Evolutionary conservation across 1,284 basidiomycete species (phyloP).

Genomic region (Takashimella koratensis): DNA sequence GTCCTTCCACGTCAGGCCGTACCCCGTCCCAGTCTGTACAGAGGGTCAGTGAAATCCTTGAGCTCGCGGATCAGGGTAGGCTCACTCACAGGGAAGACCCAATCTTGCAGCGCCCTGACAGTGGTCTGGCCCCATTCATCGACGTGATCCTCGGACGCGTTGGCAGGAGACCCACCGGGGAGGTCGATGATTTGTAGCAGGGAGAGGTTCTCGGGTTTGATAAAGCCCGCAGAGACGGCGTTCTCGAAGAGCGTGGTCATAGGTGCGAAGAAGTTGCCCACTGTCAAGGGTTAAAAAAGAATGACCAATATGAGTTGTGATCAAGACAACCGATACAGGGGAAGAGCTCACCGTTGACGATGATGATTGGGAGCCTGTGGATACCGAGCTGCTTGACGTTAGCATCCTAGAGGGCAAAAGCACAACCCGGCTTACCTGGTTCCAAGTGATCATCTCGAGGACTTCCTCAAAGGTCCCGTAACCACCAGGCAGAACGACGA

Average conservation of each 20-base stretch:
- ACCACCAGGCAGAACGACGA: constrained; percentile 83
- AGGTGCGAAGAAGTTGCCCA: constrained; percentile 72
- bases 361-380: constrained; percentile 70
- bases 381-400: constrained; percentile 84
- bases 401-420: too few relatives aligned
- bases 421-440: constrained; percentile 30
- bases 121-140: constrained; percentile 72
- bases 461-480: constrained; percentile 93
- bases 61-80: background rate
- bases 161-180: constrained; percentile 54
- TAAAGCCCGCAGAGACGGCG: constrained; percentile 70
- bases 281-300: constrained; percentile 30
- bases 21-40: constrained; percentile 31
- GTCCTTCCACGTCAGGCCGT: constrained; percentile 36
- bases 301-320: background rate
- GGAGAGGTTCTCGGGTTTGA: constrained; percentile 58
- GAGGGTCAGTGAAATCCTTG: background rate
- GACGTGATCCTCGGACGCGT: constrained; percentile 55
- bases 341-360: constrained; percentile 59
- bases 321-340: background rate
- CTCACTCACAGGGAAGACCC: constrained; percentile 51
- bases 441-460: constrained; percentile 86
- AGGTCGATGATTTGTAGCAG: constrained; percentile 71
- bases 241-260: constrained; percentile 67
- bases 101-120: constrained; percentile 62